Base-by-base conservation (phyloP, 2,329 filamentous ascomycete genomes). In the Sarocladiaceae sp. region DNA sequence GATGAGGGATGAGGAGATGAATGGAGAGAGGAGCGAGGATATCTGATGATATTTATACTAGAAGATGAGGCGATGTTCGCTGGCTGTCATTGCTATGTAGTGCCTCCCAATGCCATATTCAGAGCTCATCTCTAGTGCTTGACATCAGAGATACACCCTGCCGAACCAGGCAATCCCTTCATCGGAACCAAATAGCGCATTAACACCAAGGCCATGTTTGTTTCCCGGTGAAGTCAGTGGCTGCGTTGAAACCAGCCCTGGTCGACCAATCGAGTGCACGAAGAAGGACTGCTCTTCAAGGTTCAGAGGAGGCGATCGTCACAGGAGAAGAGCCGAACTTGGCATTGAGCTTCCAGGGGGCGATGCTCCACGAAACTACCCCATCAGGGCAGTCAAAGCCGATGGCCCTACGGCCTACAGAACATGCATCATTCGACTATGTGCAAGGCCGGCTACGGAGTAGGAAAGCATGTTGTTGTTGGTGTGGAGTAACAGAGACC, bases 241-340 rank as follows among this genome's bases (percentile, higher is more conserved):
- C 44, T 48, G 25, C 26, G 26, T 48, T 33, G 44, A 48, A 48
- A 48, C 44, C 10, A 11, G 18, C 28, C 44, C 44, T 17, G 44
- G 44, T 22, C 25, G 23, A 11, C 44, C 44, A 48, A 48, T 48
- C n/a, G n/a, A n/a, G n/a, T 31, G 28, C 25, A 48, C 26, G 10
- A 17, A 17, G n/a, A n/a, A n/a, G n/a, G n/a, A n/a, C n/a, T n/a
- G n/a, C n/a, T n/a, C n/a, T n/a, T n/a, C n/a, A n/a, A n/a, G n/a
- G n/a, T n/a, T n/a, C n/a, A n/a, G n/a, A n/a, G 17, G 33, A 31
- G 44, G 25, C 26, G 44, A 48, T 48, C 44, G 44, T 48, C 44
- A 48, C 28, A 22, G 44, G 23, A 20, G 7, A 48, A 29, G 22
- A 29, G 44, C 44, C 26, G 44, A 48, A 48, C 44, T 33, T 48